Conservation (phyloP, 345 rosid species). For the Psidium guajava region DNA sequence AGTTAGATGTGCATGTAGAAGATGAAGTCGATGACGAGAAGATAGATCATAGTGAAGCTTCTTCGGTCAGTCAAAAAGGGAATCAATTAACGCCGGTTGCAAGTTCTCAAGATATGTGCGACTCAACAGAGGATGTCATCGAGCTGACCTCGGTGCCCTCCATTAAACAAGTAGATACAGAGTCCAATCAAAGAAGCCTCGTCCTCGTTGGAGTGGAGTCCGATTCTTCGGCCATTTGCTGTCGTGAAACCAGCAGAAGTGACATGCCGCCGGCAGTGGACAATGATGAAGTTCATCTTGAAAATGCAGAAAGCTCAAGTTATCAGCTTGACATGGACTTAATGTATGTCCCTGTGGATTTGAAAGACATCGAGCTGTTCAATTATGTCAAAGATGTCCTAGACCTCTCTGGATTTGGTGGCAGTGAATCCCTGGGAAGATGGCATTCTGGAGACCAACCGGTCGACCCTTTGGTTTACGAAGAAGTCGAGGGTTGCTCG, state of each 20-base stretch:
- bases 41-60: neutral
- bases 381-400: conserved; percentile 61
- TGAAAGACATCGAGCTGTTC: conserved; percentile 34
- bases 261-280: neutral
- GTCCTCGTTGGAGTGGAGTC: neutral
- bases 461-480: conserved; percentile 37
- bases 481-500: conserved; percentile 39
- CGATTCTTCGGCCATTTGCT: neutral
- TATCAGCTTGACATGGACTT: neutral
- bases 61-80: neutral
- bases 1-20: neutral
- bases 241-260: neutral
- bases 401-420: conserved; percentile 56
- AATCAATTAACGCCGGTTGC: neutral
- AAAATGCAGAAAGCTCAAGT: neutral
- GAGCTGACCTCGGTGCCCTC: neutral
- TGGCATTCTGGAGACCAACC: conserved; percentile 73
- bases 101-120: neutral
- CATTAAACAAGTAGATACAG: conserved; percentile 12
- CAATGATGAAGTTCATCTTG: neutral
- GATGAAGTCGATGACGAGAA: conserved; percentile 6
- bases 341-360: conserved; percentile 18
- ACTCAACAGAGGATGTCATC: neutral
- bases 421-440: conserved; percentile 32
- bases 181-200: neutral